Evolutionary conservation across 1,284 basidiomycete genomes (phyloP).

Genomic region (Irpex sp.): DNA sequence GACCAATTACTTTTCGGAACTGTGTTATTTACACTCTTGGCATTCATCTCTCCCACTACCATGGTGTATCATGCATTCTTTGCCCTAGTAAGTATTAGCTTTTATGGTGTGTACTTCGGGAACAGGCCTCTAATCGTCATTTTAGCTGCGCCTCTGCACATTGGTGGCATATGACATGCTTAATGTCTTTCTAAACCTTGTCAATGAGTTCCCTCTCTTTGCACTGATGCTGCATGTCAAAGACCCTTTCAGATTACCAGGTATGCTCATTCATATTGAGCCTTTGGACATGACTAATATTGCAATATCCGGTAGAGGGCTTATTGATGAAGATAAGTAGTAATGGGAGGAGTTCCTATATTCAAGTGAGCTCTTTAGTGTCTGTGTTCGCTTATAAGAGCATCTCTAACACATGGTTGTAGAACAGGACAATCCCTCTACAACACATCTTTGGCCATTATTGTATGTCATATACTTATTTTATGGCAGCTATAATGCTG

Average conservation of each 20-base stretch:
- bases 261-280: conserved; percentile 33
- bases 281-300: neutral
- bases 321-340: conserved; percentile 4
- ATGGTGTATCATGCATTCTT: conserved; percentile 85
- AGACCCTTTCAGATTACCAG: conserved; percentile 81
- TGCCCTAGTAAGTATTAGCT: conserved; percentile 51
- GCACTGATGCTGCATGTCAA: conserved; percentile 84
- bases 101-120: neutral
- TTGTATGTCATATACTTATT: neutral
- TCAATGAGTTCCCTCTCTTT: conserved; percentile 93
- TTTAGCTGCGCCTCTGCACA: conserved; percentile 59
- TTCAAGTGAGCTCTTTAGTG: conserved; percentile 2
- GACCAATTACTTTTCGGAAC: conserved; percentile 95
- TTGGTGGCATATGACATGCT: conserved; percentile 58
- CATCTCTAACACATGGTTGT: neutral
- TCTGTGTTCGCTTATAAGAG: neutral
- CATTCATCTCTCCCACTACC: conserved; percentile 90
- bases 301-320: conserved; percentile 2
- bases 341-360: neutral
- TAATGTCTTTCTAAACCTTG: conserved; percentile 65
- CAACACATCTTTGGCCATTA: conserved; percentile 11
- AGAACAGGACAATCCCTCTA: conserved; percentile 6
- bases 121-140: neutral
- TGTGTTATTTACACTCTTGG: conserved; percentile 88
- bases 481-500: neutral